Base-by-base conservation (phyloP, 345 rosid species). In the Gossypium longicalyx region DNA sequence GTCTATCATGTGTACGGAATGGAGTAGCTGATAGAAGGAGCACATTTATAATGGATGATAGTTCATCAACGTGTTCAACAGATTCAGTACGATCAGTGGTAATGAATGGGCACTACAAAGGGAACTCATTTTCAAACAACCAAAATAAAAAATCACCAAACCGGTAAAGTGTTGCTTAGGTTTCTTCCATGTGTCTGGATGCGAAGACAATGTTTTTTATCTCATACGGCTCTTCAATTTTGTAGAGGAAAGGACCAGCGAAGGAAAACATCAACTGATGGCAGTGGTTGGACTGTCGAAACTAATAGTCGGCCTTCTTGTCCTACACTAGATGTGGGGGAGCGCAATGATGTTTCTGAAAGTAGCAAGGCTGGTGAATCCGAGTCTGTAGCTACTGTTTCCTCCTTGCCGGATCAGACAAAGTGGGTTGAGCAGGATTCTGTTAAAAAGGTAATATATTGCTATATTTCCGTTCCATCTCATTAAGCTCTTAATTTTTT, bases 51-150 rank as follows among this genome's bases (percentile, higher is more conserved):
- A 82, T 89, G 89, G 96, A 91, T 86, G 98, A 94, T 84, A 94
- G 95, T 83, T 92, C 98, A 41, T 92, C 97, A 67, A 88, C 97
- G 2, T 91, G 96, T 79, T 92, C 97, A 25, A 86, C 90, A 9
- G 97, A 94, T 66, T 92, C 94, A 2, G 83, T 90, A 51, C 94
- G 84, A 57, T 86, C 94, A 12, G 85, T 86, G 74, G 86, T 82
- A 66, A 83, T 81, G 75, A 86, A 83, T 83, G 92, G 92, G 25
- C 82, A 87, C 43, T 81, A 80, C 71, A 90, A 85, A 73, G 89
- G 83, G 73, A 88, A 76, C 79, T 73, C 82, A 1, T 76, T 77
- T 73, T 78, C 83, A 17, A 86, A 78, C 74, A 58, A 70, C 77
- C 91, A 79, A 38, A 80, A 74, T 72, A 83, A 87, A 76, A 88